Base-by-base conservation (phyloP, 2,329 filamentous ascomycete species). In the Hymenoscyphus infarciens region DNA sequence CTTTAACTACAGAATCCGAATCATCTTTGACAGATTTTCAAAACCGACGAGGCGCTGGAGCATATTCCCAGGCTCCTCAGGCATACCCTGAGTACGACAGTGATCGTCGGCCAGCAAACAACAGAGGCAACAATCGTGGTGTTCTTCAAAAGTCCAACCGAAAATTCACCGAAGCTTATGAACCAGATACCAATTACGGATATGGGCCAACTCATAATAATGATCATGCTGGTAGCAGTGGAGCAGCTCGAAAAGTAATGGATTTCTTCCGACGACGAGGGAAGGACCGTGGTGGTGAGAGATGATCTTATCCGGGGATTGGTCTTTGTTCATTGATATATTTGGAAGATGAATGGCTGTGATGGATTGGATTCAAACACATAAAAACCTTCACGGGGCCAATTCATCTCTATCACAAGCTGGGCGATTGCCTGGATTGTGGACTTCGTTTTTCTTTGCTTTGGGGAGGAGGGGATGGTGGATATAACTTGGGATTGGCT, bases 191-290 rank as follows among this genome's bases (percentile, higher is more conserved):
- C 63, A 87, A 82, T 64, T 81, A 79, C 60, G 83, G 85, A 57
- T 83, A 82, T 65, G 81, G 79, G 55, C 82, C 79, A 67, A 75
- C 75, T 39, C 81, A 82, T 60, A 49, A 19, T 19, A 85, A 87
- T 59, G 87, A 92, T 72, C 69, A 74, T 59, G 87, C 87, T 35
- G 94, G 94, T 54, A 96, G 90, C 75, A 94, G 88, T 67, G 91
- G 91, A 62, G 90, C 92, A 2, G 92, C 93, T 15, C 89, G 93
- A 75, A 87, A 92, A 74, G 95, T 99, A 45, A 98, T 99, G 93
- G 94, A 99, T 78, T 97, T 98, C 77, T 99, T 99, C 81, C 84
- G 95, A 70, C 84, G 93, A 75, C 85, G 93, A 74, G 91, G 90
- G 89, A 78, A 91, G 88, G 69, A 82, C 89, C 63, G 71, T 19